phyloP scores from a whole-genome alignment of 148 eudicot species.

The Amaranthus palmeri region DNA sequence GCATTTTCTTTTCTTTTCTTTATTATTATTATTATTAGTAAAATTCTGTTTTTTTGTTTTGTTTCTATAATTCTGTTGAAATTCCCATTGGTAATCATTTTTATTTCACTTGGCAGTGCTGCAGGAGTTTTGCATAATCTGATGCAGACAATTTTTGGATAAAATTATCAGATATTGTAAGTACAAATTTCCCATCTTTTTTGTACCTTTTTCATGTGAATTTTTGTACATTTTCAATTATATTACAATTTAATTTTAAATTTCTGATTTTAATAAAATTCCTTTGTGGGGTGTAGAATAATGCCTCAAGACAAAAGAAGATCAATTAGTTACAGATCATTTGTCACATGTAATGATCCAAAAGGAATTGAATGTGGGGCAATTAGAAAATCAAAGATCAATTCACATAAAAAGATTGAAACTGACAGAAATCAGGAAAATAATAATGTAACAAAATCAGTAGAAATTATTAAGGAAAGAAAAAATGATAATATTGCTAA shows the following conservation, averaged over 20 bases:
- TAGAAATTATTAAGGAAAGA: slow-evolving; percentile 5
- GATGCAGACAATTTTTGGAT: not conserved
- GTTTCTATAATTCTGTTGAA: not conserved
- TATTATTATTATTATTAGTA: not conserved
- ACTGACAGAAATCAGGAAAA: slow-evolving; percentile 18
- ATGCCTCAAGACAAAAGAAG: slow-evolving; percentile 71
- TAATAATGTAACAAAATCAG: slow-evolving; percentile 15
- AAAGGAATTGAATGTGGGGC: slow-evolving; percentile 74
- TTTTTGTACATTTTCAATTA: not conserved
- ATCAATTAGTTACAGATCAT: slow-evolving; percentile 72
- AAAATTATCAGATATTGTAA: slow-evolving; percentile 2
- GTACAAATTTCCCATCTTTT: not conserved
- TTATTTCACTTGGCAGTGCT: too few species aligned
- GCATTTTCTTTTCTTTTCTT: not conserved
- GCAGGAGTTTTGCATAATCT: too few species aligned
- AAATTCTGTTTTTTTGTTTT: slow-evolving; percentile 11
- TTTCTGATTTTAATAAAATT: not conserved
- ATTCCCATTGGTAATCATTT: too few species aligned
- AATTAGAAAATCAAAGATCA: slow-evolving; percentile 50
- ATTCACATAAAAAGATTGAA: slow-evolving; percentile 31
- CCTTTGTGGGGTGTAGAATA: slow-evolving; percentile 36
- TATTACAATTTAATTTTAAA: not conserved
- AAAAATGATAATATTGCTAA: slow-evolving; percentile 38
- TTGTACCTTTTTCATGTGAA: not conserved
- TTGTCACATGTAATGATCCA: slow-evolving; percentile 82